Base-by-base conservation (phyloP, 2,329 filamentous ascomycete species). In the Alternaria triticimaculans region DNA sequence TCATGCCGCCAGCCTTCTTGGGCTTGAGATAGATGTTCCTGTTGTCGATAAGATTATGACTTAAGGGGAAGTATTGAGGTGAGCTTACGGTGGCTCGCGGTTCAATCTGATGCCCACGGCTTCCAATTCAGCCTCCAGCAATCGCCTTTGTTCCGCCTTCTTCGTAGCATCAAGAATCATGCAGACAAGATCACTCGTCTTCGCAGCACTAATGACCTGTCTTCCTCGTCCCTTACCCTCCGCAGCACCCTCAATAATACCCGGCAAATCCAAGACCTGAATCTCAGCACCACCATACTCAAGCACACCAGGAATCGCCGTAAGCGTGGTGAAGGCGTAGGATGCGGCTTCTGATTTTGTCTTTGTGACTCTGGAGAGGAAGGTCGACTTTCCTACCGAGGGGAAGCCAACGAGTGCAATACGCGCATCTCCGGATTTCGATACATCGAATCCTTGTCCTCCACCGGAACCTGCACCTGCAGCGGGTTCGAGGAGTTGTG, bases 371-470 rank as follows among this genome's bases (percentile, higher is more conserved):
- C 98, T 97, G 53, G 94, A 97, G n/a, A 99, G 81, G 78, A 99
- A 98, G 0, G 96, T 99, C 3, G 96, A 99, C 84, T 99, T 99
- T 80, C 96, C 96, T 55, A 99, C 96, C 0, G 96, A 99, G 0
- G 96, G 96, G 74, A 99, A 99, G n/a, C 96, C 96, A 58, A 99
- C 96, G 3, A 99, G 88, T 2, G 96, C 94, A 82, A 99, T 98
- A 76, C 96, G 90, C 14, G 96, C 96, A 84, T 99, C 96, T 67
- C 96, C 96, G 70, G 91, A 95, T 83, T 99, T 99, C 80, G 92
- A 96, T 45, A 99, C 96, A 77, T 87, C 82, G 77, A 96, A 99
- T 10, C 96, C 96, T 3, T 91, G 83, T 23, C 96, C 95, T 15
- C 89, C 92, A 11, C 92, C 91, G 15, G 89, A 87, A 37, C 93